Percentiles rank a stretch among this genome's conserved stretches.
These are phyloP conservation scores for Syzygium aromaticum DNA, from an alignment of 345 rosid genomes.

Conservation along the genomic window DNA sequence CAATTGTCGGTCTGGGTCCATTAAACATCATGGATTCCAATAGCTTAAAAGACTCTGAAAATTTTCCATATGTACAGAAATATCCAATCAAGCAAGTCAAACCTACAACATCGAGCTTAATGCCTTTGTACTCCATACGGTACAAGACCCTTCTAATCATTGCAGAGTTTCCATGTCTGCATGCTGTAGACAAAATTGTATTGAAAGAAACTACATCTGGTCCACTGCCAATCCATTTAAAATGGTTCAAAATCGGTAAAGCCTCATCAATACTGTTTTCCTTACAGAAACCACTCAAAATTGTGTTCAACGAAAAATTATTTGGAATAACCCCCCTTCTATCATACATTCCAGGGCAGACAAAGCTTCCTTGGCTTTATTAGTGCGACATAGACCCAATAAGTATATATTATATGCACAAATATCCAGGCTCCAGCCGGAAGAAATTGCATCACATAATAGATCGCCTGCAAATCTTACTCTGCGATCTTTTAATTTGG, in stretches of 20 bases:
- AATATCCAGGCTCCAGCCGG: conserved; percentile 13
- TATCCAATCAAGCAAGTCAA: conserved; percentile 21
- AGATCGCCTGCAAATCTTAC: conserved; percentile 6
- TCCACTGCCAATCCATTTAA: conserved; percentile 20
- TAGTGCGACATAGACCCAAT: conserved; percentile 18
- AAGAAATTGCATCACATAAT: conserved; percentile 13
- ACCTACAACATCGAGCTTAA: conserved; percentile 14
- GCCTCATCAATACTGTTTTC: conserved; percentile 20
- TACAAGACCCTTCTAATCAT: conserved; percentile 13
- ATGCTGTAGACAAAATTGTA: conserved; percentile 22
- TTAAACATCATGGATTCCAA: conserved; percentile 10
- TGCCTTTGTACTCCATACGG: conserved; percentile 13
- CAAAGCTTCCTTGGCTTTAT: conserved; percentile 21
- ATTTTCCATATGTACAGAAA: conserved; percentile 12
- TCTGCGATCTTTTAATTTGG: conserved; percentile 4
- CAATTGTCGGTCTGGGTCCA: conserved; percentile 14
- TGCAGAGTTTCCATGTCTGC: conserved; percentile 15
- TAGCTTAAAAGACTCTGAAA: conserved; percentile 11
- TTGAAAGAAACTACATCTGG: conserved; percentile 30
- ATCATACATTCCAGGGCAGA: conserved; percentile 15
- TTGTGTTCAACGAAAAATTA: conserved; percentile 21
- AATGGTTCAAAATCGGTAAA: conserved; percentile 11
- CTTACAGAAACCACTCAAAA: conserved; percentile 24
- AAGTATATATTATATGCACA: conserved; percentile 23
- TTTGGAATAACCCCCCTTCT: conserved; percentile 15